phyloP scores from a whole-genome alignment of 352 stramenopile genomes.

The Phytophthora meadii region DNA sequence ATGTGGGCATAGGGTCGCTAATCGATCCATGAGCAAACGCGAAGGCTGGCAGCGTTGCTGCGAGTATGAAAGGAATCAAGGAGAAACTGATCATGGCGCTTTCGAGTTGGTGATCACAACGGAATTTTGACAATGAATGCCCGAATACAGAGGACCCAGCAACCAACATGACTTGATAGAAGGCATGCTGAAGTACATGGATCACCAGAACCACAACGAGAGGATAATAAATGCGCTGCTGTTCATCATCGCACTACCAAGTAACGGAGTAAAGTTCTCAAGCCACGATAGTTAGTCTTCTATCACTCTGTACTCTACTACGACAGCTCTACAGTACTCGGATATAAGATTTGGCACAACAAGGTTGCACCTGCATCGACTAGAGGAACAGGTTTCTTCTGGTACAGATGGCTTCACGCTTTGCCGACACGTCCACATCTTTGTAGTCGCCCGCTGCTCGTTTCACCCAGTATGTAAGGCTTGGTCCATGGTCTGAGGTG shows the following conservation, averaged over 20 bases:
- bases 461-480: not conserved
- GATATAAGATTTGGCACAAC: no score
- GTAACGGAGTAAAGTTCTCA: no score
- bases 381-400: constrained; percentile 27
- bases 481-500: not conserved
- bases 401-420: constrained; percentile 28
- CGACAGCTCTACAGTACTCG: no score
- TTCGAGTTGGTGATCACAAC: not conserved
- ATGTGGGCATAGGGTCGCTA: constrained; percentile 23
- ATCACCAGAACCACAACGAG: constrained; percentile 1
- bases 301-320: no score
- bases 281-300: no score
- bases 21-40: constrained; percentile 31
- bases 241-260: not conserved
- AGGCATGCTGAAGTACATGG: not conserved
- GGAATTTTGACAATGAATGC: constrained; percentile 9
- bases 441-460: constrained; percentile 14
- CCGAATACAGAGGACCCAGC: not conserved
- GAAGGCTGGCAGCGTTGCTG: constrained; percentile 4
- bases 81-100: constrained; percentile 3
- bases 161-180: not conserved
- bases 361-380: constrained; percentile 5
- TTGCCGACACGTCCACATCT: constrained; percentile 6
- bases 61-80: not conserved
- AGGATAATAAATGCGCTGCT: constrained; percentile 5